Percentiles rank a stretch among this genome's conserved stretches.
phyloP scores from a whole-genome alignment of 192 early-diverging fungal genomes.

The Phlyctochytrium bullatum region DNA sequence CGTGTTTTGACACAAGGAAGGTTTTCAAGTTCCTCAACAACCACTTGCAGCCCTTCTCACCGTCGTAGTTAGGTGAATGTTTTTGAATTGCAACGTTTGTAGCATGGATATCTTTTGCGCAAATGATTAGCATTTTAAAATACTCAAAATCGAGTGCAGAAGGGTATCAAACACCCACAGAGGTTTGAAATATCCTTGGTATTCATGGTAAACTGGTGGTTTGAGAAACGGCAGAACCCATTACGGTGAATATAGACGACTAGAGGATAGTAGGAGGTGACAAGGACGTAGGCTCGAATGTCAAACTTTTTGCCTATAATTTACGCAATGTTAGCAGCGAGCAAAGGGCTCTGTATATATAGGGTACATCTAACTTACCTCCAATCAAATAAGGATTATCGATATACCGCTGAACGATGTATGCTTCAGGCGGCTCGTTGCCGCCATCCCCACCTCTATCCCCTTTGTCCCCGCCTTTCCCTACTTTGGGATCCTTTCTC shows the following conservation, averaged over 20 bases:
- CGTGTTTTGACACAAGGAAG: constrained; percentile 54
- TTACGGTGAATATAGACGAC: constrained; percentile 62
- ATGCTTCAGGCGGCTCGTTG: constrained; percentile 54
- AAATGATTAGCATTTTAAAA: not conserved
- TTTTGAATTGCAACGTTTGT: constrained; percentile 68
- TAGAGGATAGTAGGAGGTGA: constrained; percentile 59
- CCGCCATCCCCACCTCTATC: constrained; percentile 27
- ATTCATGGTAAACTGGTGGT: constrained; percentile 60
- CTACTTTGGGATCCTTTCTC: constrained; percentile 49
- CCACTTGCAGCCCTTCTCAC: constrained; percentile 63
- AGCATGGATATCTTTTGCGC: constrained; percentile 51
- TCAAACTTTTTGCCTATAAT: constrained; percentile 62
- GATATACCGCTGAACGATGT: constrained; percentile 65
- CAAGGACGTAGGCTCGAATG: constrained; percentile 57
- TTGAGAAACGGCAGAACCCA: constrained; percentile 66
- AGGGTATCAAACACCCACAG: constrained; percentile 24
- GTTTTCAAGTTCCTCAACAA: constrained; percentile 54
- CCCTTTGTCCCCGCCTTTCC: constrained; percentile 9
- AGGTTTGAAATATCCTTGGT: constrained; percentile 64
- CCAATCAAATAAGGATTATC: constrained; percentile 64
- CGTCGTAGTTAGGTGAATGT: constrained; percentile 54
- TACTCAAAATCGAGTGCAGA: not conserved
- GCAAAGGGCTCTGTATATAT: not conserved
- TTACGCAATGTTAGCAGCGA: too few relatives aligned
- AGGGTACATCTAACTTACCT: constrained; percentile 26